Percentiles rank a stretch among this genome's conserved stretches.
These are phyloP conservation scores for Ogataea siamensis DNA, from an alignment of 805 yeast species.

Conservation along the genomic window DNA sequence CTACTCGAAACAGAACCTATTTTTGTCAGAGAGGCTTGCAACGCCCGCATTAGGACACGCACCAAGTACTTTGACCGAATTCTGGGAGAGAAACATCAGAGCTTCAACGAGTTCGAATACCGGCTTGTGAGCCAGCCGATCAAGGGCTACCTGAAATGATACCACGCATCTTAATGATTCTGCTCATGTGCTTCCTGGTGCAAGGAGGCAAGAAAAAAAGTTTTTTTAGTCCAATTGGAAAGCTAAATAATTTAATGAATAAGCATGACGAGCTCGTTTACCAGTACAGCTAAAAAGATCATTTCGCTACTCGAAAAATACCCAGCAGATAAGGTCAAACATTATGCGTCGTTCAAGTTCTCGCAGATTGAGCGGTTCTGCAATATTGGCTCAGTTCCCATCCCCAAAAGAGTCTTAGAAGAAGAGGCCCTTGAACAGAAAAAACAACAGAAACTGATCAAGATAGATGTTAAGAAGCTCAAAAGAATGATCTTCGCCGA, in stretches of 20 bases:
- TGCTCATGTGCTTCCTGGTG: conserved; percentile 1
- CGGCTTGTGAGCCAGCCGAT: conserved; percentile 12
- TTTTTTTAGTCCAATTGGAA: conserved; percentile 7
- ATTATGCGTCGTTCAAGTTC: conserved; percentile 67
- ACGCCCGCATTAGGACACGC: conserved; percentile 14
- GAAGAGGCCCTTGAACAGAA: conserved; percentile 33
- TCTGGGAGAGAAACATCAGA: conserved; percentile 4
- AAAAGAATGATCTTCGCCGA: conserved; percentile 38
- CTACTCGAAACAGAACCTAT: conserved; percentile 6
- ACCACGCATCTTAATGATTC: background rate
- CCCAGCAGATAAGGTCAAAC: conserved; percentile 68
- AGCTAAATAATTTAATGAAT: conserved; percentile 7
- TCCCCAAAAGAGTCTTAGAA: conserved; percentile 37
- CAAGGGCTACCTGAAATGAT: conserved; percentile 3
- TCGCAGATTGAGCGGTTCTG: conserved; percentile 58
- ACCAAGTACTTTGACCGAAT: conserved; percentile 6
- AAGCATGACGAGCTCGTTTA: conserved; percentile 7
- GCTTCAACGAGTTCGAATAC: conserved; percentile 14
- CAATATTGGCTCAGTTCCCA: conserved; percentile 47
- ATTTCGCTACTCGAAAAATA: conserved; percentile 56
- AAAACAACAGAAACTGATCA: conserved; percentile 37
- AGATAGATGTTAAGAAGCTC: conserved; percentile 35
- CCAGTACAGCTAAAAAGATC: conserved; percentile 46
- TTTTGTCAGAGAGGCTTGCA: conserved; percentile 8
- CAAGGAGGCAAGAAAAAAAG: conserved; percentile 6